A percentile compares a stretch with the other conserved stretches of the same genome.
These are phyloP conservation scores for Cryptococcus sp. DNA, from an alignment of 1,284 basidiomycete species.

Conservation along the genomic window DNA sequence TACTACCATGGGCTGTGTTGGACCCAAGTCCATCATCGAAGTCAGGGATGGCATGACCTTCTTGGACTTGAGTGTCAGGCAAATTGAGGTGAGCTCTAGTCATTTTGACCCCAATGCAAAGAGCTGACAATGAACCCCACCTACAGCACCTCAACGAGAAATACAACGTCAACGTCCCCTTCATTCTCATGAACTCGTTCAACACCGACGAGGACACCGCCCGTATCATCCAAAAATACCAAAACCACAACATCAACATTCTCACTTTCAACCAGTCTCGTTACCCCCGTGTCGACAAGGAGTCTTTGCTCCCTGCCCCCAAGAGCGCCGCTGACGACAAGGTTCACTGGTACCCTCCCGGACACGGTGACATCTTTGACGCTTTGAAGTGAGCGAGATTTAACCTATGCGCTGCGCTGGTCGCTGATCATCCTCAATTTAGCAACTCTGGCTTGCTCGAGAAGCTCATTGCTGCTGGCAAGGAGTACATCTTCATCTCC, in stretches of 20 bases:
- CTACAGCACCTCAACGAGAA: conserved; percentile 61
- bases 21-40: conserved; percentile 80
- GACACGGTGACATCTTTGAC: conserved; percentile 80
- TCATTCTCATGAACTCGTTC: conserved; percentile 99
- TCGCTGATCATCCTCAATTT: conserved; percentile 56
- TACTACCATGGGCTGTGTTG: conserved; percentile 57
- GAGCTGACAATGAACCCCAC: conserved; percentile 6
- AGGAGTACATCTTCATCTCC: conserved; percentile 98
- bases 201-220: conserved; percentile 98
- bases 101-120: too few relatives aligned
- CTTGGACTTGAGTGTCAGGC: conserved; percentile 93
- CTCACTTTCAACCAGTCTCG: conserved; percentile 93
- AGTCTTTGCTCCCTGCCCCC: conserved; percentile 87
- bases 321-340: conserved; percentile 87
- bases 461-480: conserved; percentile 90
- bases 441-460: conserved; percentile 95
- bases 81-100: conserved; percentile 72
- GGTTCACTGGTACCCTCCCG: conserved; percentile 97
- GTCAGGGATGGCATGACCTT: conserved; percentile 99
- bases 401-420: background rate
- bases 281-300: conserved; percentile 96
- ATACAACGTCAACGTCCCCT: conserved; percentile 78
- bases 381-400: conserved; percentile 43
- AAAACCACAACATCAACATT: conserved; percentile 92
- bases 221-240: conserved; percentile 99